phyloP scores from a whole-genome alignment of 1,139 yeast species.

The Nakaseomyces glabratus region DNA sequence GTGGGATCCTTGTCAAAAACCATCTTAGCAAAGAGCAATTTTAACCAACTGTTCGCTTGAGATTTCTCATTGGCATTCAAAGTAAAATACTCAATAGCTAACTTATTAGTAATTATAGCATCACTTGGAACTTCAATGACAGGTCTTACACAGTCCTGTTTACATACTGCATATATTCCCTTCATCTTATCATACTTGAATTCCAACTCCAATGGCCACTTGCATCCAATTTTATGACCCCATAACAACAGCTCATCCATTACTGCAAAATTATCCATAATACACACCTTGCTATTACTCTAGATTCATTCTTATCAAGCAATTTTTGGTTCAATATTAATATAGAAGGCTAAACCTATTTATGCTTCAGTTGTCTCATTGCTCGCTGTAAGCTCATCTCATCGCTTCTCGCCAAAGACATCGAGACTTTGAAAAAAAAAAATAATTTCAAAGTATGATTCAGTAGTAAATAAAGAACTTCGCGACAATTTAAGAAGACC shows the following conservation, averaged over 20 bases:
- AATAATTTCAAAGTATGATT: no score
- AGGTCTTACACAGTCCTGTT: conserved; percentile 9
- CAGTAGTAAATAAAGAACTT: no score
- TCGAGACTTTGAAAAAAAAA: no score
- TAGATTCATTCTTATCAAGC: no score
- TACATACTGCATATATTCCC: conserved; percentile 38
- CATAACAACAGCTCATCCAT: conserved; percentile 31
- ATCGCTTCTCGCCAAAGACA: no score
- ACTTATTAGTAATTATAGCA: conserved; percentile 35
- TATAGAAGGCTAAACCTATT: no score
- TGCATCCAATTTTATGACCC: conserved; percentile 44
- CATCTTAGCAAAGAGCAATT: conserved; percentile 41
- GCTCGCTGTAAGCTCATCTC: no score
- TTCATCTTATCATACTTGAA: conserved; percentile 27
- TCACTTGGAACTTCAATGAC: conserved; percentile 35
- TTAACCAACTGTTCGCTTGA: conserved; percentile 35
- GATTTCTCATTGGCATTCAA: conserved; percentile 17
- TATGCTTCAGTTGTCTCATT: no score
- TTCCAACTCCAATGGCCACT: conserved; percentile 30
- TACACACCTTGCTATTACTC: no score
- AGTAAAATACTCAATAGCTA: conserved; percentile 38
- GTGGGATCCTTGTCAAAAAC: conserved; percentile 30
- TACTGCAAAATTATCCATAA: no score
- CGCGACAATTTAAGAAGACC: no score
- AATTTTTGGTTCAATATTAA: no score